These are phyloP conservation scores for Wickerhamomyces sp. DNA, from an alignment of 1,139 yeast species.

Conservation along the genomic window DNA sequence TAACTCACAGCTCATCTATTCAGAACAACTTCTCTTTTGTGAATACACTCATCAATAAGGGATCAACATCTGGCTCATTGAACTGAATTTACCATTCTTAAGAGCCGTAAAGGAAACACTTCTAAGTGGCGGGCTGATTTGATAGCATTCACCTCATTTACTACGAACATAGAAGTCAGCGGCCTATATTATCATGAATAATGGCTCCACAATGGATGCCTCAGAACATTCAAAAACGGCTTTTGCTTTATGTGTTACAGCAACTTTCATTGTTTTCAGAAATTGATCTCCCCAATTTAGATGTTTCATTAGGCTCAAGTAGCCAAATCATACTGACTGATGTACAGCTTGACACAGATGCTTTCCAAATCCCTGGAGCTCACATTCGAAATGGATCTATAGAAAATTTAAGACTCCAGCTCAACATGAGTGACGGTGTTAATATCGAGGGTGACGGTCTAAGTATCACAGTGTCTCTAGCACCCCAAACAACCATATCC, in stretches of 20 bases:
- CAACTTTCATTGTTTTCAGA: constrained; percentile 82
- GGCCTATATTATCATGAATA: background rate
- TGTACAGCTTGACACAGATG: constrained; percentile 69
- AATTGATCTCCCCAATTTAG: constrained; percentile 74
- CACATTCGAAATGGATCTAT: constrained; percentile 61
- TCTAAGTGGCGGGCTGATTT: too few species aligned
- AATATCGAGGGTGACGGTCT: constrained; percentile 54
- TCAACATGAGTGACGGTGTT: constrained; percentile 64
- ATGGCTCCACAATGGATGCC: constrained; percentile 79
- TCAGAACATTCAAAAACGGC: constrained; percentile 75
- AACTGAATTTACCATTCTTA: too few species aligned
- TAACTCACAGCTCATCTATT: too few species aligned
- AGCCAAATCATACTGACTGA: constrained; percentile 54
- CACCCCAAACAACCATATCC: constrained; percentile 19
- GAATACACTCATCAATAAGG: too few species aligned
- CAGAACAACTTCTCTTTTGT: too few species aligned
- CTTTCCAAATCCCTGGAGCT: constrained; percentile 65
- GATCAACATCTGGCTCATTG: too few species aligned
- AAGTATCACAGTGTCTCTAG: constrained; percentile 51
- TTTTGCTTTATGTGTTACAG: constrained; percentile 72
- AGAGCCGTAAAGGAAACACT: too few species aligned
- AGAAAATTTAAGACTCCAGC: constrained; percentile 44
- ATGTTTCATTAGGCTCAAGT: constrained; percentile 64
- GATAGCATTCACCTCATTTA: too few species aligned
- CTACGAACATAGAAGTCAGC: background rate